These are phyloP conservation scores for Globisporangium nagaii DNA, from an alignment of 352 stramenopile genomes.

Conservation along the genomic window DNA sequence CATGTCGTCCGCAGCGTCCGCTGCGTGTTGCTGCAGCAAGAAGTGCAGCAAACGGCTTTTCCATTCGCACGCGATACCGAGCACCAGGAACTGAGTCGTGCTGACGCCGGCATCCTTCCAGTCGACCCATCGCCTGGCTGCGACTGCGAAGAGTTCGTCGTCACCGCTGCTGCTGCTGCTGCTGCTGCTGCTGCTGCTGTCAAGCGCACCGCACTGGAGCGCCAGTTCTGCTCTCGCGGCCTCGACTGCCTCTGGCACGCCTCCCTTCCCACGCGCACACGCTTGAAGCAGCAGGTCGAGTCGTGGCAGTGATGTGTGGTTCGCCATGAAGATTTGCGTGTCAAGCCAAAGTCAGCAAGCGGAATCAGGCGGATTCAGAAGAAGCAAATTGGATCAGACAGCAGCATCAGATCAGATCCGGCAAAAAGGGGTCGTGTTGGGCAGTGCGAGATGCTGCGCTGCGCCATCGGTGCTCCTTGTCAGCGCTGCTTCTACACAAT, in stretches of 20 bases:
- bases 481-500: no score
- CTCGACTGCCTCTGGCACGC: not conserved
- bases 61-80: conserved; percentile 19
- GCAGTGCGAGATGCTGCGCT: not conserved
- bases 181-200: no score
- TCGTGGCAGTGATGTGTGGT: not conserved
- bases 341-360: not conserved
- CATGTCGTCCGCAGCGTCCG: conserved; percentile 22
- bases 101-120: not conserved
- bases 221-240: not conserved
- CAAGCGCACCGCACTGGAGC: not conserved
- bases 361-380: no score
- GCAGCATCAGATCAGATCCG: not conserved
- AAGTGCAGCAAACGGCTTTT: conserved; percentile 23
- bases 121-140: conserved; percentile 13
- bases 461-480: no score
- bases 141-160: conserved; percentile 15
- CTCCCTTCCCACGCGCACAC: not conserved
- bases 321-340: not conserved
- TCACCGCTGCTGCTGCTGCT: no score
- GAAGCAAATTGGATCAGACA: not conserved
- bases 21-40: conserved; percentile 26
- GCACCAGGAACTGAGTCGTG: conserved; percentile 14
- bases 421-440: not conserved
- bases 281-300: conserved; percentile 1